Conservation (phyloP, 108 stramenopile species). For the Skeletonema marinoi region DNA sequence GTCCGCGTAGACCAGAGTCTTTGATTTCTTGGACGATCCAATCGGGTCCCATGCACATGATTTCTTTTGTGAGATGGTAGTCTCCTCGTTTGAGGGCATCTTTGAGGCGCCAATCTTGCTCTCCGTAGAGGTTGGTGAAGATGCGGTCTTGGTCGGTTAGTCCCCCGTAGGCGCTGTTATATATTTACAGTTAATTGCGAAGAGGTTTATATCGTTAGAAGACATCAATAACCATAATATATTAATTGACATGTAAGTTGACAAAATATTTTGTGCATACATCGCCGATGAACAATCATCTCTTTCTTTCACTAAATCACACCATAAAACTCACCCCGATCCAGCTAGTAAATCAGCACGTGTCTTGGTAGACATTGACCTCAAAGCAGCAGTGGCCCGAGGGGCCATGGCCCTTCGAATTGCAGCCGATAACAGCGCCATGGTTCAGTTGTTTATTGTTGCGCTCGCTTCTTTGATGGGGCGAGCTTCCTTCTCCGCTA, state of each 20-base stretch:
- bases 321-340: conserved; percentile 31
- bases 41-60: conserved; percentile 99
- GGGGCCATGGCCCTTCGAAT: conserved; percentile 12
- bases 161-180: conserved; percentile 79
- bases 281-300: conserved; percentile 2
- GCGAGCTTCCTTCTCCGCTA: not conserved
- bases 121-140: conserved; percentile 99
- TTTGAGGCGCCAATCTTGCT: conserved; percentile 97
- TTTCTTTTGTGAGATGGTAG: conserved; percentile 96
- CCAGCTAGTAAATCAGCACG: conserved; percentile 53
- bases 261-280: not conserved
- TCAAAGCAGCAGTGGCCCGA: conserved; percentile 9
- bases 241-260: not conserved
- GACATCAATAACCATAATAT: not conserved
- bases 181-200: too few species aligned
- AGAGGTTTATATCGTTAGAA: too few species aligned
- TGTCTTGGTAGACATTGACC: conserved; percentile 29
- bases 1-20: conserved; percentile 97
- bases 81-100: conserved; percentile 96
- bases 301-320: not conserved
- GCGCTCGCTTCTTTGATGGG: not conserved
- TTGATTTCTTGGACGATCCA: conserved; percentile 99
- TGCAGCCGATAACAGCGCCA: conserved; percentile 3
- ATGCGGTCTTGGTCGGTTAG: conserved; percentile 99
- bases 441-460: not conserved